Percentiles rank a stretch among this genome's conserved stretches.
phyloP scores from a whole-genome alignment of 805 yeast genomes.

The Wickerhamiella domercqiae region DNA sequence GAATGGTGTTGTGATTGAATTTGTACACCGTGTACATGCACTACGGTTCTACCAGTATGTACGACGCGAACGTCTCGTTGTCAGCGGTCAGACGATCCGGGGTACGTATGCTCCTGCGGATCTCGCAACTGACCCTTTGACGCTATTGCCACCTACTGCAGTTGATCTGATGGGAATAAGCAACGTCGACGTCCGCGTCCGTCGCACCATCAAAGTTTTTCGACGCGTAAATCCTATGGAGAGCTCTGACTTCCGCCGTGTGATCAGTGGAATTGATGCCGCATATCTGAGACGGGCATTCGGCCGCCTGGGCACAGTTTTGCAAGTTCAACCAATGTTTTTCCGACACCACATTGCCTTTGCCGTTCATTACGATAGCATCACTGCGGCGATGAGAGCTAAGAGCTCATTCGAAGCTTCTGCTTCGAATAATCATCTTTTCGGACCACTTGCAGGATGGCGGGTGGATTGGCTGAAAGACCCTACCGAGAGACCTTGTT shows the following conservation, averaged over 20 bases:
- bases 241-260: background rate
- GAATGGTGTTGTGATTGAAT: background rate
- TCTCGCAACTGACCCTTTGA: background rate
- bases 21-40: background rate
- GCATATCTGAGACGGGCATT: slow-evolving; percentile 6
- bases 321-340: slow-evolving; percentile 17
- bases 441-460: slow-evolving; percentile 4
- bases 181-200: too few species aligned
- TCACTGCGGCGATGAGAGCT: slow-evolving; percentile 11
- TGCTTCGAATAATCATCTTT: background rate
- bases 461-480: slow-evolving; percentile 4
- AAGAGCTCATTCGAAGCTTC: slow-evolving; percentile 9
- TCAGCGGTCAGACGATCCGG: slow-evolving; percentile 2
- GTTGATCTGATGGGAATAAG: too few species aligned
- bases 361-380: slow-evolving; percentile 11
- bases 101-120: slow-evolving; percentile 1
- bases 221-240: background rate
- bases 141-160: background rate
- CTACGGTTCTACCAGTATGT: slow-evolving; percentile 5
- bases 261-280: background rate
- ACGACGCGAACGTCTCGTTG: slow-evolving; percentile 3
- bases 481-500: slow-evolving; percentile 8
- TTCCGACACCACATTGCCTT: slow-evolving; percentile 8
- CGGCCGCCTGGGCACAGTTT: slow-evolving; percentile 6
- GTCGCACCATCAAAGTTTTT: background rate